Evolutionary conservation across 2,329 filamentous ascomycete species (phyloP).

Genomic region (Rosellinia necatrix): DNA sequence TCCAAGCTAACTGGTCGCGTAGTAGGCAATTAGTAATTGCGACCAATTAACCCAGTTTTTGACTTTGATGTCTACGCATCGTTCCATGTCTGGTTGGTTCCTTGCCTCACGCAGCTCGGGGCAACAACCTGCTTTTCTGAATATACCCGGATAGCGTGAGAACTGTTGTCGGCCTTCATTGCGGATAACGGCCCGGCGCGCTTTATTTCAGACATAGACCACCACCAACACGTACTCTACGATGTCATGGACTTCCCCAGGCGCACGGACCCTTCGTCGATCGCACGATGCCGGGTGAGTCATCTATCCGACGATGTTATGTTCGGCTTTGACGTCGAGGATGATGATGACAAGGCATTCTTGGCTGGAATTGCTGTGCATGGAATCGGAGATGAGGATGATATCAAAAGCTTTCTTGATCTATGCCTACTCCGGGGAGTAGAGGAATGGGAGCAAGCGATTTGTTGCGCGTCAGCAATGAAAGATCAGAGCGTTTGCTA

Average conservation of each 20-base stretch:
- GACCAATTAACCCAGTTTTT: too few species aligned
- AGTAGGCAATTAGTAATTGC: too few species aligned
- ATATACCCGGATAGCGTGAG: too few species aligned
- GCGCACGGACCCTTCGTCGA: constrained; percentile 3
- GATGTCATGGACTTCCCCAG: constrained; percentile 21
- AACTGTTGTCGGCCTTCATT: too few species aligned
- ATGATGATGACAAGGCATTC: constrained; percentile 37
- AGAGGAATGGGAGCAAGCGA: constrained; percentile 43
- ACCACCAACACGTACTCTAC: neutral
- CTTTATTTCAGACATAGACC: too few species aligned
- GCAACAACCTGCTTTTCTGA: too few species aligned
- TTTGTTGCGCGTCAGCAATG: constrained; percentile 40
- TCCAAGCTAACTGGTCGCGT: too few species aligned
- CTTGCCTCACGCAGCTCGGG: too few species aligned
- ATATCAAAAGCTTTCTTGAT: constrained; percentile 35
- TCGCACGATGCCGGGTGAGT: neutral
- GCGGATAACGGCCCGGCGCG: too few species aligned
- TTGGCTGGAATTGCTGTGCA: constrained; percentile 35
- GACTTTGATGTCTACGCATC: too few species aligned
- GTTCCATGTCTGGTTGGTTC: too few species aligned
- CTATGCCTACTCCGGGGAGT: constrained; percentile 40
- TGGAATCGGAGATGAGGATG: constrained; percentile 31
- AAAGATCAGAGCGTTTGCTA: constrained; percentile 28
- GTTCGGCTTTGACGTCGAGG: constrained; percentile 40
- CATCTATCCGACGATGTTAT: constrained; percentile 37